Evolutionary conservation across 192 early-diverging fungal species (phyloP).

Genomic region (Physocladia obscura): DNA sequence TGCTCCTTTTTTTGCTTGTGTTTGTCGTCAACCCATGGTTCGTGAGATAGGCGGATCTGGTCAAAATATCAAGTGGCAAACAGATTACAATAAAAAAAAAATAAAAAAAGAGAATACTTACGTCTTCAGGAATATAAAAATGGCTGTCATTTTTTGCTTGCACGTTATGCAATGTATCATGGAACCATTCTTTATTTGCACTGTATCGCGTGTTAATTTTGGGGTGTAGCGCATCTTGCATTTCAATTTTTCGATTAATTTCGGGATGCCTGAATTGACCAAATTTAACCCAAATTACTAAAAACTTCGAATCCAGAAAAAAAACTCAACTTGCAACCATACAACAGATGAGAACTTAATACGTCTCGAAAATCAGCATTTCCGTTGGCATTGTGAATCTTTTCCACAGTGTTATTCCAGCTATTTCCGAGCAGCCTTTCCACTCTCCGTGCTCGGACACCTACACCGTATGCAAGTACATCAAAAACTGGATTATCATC

Average conservation of each 20-base stretch:
- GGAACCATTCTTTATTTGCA: conserved; percentile 9
- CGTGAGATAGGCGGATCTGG: background rate
- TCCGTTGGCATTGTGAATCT: no score
- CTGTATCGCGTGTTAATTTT: conserved; percentile 11
- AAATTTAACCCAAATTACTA: no score
- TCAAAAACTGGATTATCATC: no score
- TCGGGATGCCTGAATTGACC: no score
- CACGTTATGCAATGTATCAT: background rate
- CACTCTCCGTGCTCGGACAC: background rate
- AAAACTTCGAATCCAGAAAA: no score
- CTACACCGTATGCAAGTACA: background rate
- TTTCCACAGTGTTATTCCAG: no score
- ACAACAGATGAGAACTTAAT: no score
- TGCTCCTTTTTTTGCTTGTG: background rate
- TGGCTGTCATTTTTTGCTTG: background rate
- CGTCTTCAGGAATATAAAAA: background rate
- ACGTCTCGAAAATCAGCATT: no score
- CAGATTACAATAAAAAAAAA: background rate
- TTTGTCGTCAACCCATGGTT: conserved; percentile 11
- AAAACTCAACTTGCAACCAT: no score
- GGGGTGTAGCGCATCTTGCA: no score
- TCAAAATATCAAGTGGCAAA: background rate
- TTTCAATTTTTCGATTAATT: no score
- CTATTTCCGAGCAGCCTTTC: no score
- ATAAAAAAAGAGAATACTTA: background rate